Evolutionary conservation across 2,329 filamentous ascomycete species (phyloP), one percentile per base, ranked within the genome.

Genomic region (Penicillium oxalicum): DNA sequence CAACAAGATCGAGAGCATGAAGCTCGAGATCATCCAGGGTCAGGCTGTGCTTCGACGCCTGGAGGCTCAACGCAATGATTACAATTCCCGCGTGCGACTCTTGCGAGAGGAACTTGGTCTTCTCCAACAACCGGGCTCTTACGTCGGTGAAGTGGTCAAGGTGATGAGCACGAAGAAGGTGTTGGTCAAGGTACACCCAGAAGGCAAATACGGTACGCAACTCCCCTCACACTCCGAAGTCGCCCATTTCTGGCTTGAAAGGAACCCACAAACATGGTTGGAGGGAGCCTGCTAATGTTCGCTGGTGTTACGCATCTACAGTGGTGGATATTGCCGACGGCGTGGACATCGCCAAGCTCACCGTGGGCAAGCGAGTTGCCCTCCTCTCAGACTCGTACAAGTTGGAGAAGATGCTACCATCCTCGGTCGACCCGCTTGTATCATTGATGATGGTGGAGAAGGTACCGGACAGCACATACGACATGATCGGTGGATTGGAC

Each of bases 391-490:
- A 98, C 71, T 91, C 88, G 58, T 98, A 98, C 80, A 96, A 96
- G 74, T 85, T 98, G 63, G 93, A 97, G 69, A 96, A 96, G 78
- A 94, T 97, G 76, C 83, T 98, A 8, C 93, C 93, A 18, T 97
- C 93, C 47, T 98, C 93, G 18, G 93, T 98, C 67, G 93, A 98
- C 67, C 93, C 93, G 34, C 86, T 98, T 50, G 93, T 98, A 49
- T 98, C 93, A 33, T 87, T 98, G 69, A 98, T 98, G 93, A 98
- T 98, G 93, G 93, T 98, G 45, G 93, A 98, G 70, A 98, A 98
- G 79, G 93, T 98, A 12, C 93, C 93, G 12, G 93, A 98, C 78
- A 96, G 90, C 76, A 98, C 93, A 68, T 98, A 98, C 78, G 93
- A 98, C 75, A 98, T 98, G 93, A 98, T 98, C 70, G 93, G 93